Percentiles rank a stretch among this genome's conserved stretches.
phyloP scores from a whole-genome alignment of 345 rosid species.

The Rhodamnia argentea region DNA sequence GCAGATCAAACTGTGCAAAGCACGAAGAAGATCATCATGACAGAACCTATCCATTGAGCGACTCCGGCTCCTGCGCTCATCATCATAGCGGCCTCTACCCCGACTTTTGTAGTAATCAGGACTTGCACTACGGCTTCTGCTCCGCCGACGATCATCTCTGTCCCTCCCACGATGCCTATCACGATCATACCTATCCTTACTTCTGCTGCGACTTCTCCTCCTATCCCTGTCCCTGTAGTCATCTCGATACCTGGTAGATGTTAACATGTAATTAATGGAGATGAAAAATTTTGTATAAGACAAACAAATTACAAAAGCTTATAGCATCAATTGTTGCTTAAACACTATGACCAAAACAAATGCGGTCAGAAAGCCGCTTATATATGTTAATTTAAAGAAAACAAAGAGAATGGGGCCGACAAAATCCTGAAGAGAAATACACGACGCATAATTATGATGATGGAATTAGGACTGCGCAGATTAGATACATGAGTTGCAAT shows the following conservation, averaged over 20 bases:
- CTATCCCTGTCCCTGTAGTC: conserved; percentile 35
- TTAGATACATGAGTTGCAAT: neutral
- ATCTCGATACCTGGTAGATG: conserved; percentile 29
- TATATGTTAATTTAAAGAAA: neutral
- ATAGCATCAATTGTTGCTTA: neutral
- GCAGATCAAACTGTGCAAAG: neutral
- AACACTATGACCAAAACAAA: neutral
- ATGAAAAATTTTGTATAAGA: neutral
- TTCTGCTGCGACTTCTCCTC: conserved; percentile 45
- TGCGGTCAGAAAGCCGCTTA: neutral
- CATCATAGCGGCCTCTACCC: conserved; percentile 30
- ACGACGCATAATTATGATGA: neutral
- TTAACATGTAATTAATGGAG: neutral
- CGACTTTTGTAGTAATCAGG: conserved; percentile 33
- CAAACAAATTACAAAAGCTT: neutral
- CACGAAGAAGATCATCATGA: neutral
- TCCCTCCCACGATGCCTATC: conserved; percentile 34
- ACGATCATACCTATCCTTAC: conserved; percentile 37
- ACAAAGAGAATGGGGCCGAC: neutral
- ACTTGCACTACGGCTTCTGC: conserved; percentile 44
- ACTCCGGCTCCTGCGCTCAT: conserved; percentile 32
- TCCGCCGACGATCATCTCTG: conserved; percentile 23
- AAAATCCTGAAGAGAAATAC: neutral
- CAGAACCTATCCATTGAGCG: conserved; percentile 38
- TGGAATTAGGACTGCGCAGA: neutral